Percentiles rank a stretch among this genome's conserved stretches.
Evolutionary conservation across 306 rosid species (phyloP).

Genomic region (Sindora glabra): DNA sequence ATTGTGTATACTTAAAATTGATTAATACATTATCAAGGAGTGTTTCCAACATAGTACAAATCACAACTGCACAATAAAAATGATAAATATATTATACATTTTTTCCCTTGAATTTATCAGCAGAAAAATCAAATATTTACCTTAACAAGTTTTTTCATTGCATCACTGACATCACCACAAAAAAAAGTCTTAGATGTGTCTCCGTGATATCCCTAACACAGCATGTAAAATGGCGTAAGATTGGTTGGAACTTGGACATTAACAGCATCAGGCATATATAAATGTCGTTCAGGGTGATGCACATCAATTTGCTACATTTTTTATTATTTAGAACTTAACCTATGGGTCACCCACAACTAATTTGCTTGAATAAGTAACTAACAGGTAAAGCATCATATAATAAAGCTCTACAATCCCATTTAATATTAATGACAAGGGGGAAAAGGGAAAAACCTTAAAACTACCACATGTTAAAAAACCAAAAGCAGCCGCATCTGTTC

Average conservation of each 20-base stretch:
- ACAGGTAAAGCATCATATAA: neutral
- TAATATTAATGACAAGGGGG: neutral
- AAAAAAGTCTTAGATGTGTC: conserved; percentile 88
- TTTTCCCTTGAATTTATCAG: neutral
- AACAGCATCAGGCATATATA: neutral
- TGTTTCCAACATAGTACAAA: neutral
- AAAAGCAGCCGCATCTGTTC: neutral
- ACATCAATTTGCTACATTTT: neutral
- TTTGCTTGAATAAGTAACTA: neutral
- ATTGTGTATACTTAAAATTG: neutral
- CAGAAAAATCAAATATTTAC: conserved; percentile 30
- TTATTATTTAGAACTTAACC: neutral
- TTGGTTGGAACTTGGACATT: conserved; percentile 4
- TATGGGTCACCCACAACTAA: too few relatives aligned
- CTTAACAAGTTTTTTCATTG: conserved; percentile 62
- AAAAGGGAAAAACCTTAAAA: neutral
- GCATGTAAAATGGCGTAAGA: neutral
- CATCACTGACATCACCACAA: conserved; percentile 80
- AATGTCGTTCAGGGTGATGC: neutral
- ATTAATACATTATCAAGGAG: neutral
- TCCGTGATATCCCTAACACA: conserved; percentile 90
- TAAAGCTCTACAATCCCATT: neutral
- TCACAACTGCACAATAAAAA: neutral
- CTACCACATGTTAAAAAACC: neutral
- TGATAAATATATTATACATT: neutral